These are phyloP conservation scores for Eucalyptus polybractea DNA, from an alignment of 345 rosid species.

Conservation along the genomic window DNA sequence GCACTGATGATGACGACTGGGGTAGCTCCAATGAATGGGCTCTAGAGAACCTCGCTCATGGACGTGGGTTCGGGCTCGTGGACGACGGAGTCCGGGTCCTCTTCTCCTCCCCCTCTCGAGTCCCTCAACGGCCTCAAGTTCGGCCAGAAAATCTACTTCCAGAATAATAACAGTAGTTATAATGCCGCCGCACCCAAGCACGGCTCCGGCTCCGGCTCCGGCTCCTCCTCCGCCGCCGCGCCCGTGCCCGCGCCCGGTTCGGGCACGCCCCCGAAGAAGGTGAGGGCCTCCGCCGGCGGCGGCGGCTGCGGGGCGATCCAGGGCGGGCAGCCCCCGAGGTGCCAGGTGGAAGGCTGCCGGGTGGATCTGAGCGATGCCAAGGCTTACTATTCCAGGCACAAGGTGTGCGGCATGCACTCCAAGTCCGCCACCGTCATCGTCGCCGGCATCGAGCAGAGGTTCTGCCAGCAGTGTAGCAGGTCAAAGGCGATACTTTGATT, in stretches of 20 bases:
- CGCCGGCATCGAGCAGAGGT: constrained; percentile 77
- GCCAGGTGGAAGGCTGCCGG: constrained; percentile 91
- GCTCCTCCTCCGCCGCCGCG: neutral
- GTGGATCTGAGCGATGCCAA: constrained; percentile 93
- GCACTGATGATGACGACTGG: neutral
- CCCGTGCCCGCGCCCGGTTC: neutral
- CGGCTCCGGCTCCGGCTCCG: constrained; percentile 22
- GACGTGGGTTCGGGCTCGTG: constrained; percentile 44
- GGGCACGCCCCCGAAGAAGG: constrained; percentile 12
- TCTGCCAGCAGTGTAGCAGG: constrained; percentile 99
- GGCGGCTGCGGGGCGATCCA: constrained; percentile 21
- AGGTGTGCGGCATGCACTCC: constrained; percentile 81
- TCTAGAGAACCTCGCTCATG: constrained; percentile 15
- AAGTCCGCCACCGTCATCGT: constrained; percentile 75
- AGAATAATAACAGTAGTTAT: constrained; percentile 21
- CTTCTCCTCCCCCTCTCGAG: constrained; percentile 29
- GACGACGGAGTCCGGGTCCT: constrained; percentile 27
- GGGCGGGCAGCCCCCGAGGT: constrained; percentile 60
- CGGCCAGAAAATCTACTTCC: constrained; percentile 71
- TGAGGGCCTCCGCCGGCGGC: neutral
- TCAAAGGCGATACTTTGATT: neutral
- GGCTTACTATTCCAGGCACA: constrained; percentile 87
- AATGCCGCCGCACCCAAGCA: constrained; percentile 3
- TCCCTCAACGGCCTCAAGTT: constrained; percentile 63
- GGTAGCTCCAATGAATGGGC: neutral